Percentiles rank a stretch among this genome's conserved stretches.
Conservation (phyloP, 441 rosid genomes). For the Kokia cookei region DNA sequence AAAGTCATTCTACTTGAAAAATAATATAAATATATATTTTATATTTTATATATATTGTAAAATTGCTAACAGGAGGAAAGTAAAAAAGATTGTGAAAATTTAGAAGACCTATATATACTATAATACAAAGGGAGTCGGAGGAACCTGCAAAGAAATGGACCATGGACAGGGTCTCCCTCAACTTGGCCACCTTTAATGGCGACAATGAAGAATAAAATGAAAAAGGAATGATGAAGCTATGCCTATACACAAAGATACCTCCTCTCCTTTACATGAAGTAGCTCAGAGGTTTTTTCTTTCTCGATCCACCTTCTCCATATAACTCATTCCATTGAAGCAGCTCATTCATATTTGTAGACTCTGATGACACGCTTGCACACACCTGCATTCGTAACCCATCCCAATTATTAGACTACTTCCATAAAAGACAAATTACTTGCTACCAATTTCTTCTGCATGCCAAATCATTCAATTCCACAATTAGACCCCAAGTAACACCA, state of each 20-base stretch:
- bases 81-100: neutral
- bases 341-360: constrained; percentile 89
- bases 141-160: constrained; percentile 23
- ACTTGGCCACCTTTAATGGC: constrained; percentile 13
- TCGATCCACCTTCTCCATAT: constrained; percentile 98
- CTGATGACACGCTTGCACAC: constrained; percentile 95
- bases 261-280: constrained; percentile 80
- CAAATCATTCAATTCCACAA: neutral
- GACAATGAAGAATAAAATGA: constrained; percentile 18
- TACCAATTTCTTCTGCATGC: neutral
- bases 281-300: constrained; percentile 88
- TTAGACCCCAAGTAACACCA: neutral
- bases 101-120: constrained; percentile 24
- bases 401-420: neutral
- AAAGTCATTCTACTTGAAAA: constrained; percentile 10
- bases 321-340: constrained; percentile 95
- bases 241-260: constrained; percentile 28
- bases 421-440: neutral
- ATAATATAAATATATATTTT: neutral
- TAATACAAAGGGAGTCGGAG: constrained; percentile 21
- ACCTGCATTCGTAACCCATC: constrained; percentile 44
- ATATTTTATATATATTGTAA: neutral
- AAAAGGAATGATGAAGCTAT: constrained; percentile 3
- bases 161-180: constrained; percentile 12
- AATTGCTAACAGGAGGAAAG: constrained; percentile 10